Evolutionary conservation across 805 yeast genomes (phyloP).

Genomic region (Kurtzmaniella fragi): DNA sequence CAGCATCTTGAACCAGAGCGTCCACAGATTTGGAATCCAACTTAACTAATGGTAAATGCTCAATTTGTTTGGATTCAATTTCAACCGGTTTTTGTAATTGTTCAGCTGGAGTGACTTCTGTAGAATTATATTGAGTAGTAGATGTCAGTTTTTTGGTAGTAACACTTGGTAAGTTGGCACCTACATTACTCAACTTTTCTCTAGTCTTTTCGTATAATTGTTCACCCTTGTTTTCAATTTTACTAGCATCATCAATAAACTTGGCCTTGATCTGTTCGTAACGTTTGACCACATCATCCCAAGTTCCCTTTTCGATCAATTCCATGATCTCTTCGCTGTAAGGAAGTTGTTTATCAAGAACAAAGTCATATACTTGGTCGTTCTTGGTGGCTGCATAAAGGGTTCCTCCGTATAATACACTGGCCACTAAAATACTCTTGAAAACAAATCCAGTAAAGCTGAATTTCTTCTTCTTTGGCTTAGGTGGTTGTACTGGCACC

Average conservation of each 20-base stretch:
- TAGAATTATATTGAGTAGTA: constrained; percentile 1
- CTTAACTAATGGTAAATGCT: constrained; percentile 30
- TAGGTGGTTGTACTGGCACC: constrained; percentile 3
- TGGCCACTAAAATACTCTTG: constrained; percentile 21
- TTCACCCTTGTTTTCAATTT: constrained; percentile 29
- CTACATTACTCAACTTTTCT: constrained; percentile 17
- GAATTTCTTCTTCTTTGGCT: constrained; percentile 20
- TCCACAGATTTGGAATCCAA: constrained; percentile 23
- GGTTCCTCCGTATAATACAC: constrained; percentile 34
- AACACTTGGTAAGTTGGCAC: not conserved
- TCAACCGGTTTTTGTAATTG: constrained; percentile 40
- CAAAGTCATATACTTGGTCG: constrained; percentile 40
- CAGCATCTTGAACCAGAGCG: constrained; percentile 27
- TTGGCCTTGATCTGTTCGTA: constrained; percentile 13
- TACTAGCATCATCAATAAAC: constrained; percentile 16
- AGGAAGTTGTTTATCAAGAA: constrained; percentile 39
- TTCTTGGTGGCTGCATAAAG: constrained; percentile 38
- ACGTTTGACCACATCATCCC: constrained; percentile 23
- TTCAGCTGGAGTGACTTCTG: constrained; percentile 29
- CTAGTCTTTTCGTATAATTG: constrained; percentile 32
- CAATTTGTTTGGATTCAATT: constrained; percentile 22
- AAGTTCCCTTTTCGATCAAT: constrained; percentile 28
- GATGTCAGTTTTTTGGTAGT: not conserved
- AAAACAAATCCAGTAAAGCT: constrained; percentile 27
- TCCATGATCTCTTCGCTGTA: constrained; percentile 38